Conservation (phyloP, 441 rosid species). For the Brassica hybrid region DNA sequence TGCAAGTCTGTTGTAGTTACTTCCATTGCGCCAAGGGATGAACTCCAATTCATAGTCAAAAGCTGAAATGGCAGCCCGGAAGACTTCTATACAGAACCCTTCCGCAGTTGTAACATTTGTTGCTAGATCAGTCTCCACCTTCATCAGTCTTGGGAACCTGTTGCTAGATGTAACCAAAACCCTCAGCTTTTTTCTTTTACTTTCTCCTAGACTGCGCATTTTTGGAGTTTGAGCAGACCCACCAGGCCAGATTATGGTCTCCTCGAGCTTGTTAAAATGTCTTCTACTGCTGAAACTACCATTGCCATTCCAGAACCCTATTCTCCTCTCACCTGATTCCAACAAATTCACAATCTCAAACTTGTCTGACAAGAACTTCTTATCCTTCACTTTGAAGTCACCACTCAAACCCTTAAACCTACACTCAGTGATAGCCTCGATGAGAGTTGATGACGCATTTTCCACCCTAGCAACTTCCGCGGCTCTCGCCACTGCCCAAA, state of each 20-base stretch:
- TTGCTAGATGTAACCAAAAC: constrained; percentile 42
- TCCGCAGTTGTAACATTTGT: constrained; percentile 10
- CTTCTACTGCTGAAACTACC: constrained; percentile 31
- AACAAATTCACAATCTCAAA: constrained; percentile 51
- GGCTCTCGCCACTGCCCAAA: constrained; percentile 47
- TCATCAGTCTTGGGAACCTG: constrained; percentile 41
- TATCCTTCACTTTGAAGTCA: constrained; percentile 37
- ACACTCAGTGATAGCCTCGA: constrained; percentile 34
- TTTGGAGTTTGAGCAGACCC: constrained; percentile 36
- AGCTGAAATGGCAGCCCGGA: constrained; percentile 35
- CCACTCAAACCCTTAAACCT: constrained; percentile 47
- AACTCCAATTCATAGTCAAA: constrained; percentile 37
- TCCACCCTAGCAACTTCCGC: constrained; percentile 18
- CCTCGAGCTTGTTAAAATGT: constrained; percentile 19
- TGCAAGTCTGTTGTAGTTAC: constrained; percentile 43
- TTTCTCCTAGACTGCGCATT: constrained; percentile 2
- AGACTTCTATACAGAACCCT: constrained; percentile 52
- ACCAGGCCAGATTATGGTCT: constrained; percentile 46
- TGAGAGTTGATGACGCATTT: constrained; percentile 29
- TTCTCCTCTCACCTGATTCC: constrained; percentile 36
- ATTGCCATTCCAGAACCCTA: constrained; percentile 43
- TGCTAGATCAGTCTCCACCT: constrained; percentile 9
- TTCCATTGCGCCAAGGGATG: constrained; percentile 25
- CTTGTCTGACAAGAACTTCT: constrained; percentile 30
- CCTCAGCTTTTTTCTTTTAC: constrained; percentile 31